A percentile compares a stretch with the other conserved stretches of the same genome.
These are phyloP conservation scores for Ceratobasidium sp. DNA, from an alignment of 1,284 basidiomycete species.

Conservation along the genomic window DNA sequence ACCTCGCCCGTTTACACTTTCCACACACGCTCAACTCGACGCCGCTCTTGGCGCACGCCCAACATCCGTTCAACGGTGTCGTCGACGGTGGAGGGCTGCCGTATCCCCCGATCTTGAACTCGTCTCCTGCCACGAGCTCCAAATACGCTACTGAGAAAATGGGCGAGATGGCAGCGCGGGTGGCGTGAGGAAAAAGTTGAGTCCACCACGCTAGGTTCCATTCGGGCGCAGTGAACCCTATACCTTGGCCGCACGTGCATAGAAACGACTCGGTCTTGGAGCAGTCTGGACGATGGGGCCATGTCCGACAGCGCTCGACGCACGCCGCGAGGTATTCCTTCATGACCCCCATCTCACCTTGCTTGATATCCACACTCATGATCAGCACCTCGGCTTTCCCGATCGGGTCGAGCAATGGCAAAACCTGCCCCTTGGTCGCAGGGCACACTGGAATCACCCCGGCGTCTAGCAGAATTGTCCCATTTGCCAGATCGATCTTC, in stretches of 20 bases:
- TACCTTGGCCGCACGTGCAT: conserved; percentile 59
- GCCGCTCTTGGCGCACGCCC: conserved; percentile 44
- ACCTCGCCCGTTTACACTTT: conserved; percentile 51
- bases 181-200: conserved; percentile 52
- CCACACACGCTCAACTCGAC: conserved; percentile 50
- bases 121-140: conserved; percentile 49
- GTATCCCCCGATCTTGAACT: conserved; percentile 18
- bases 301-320: conserved; percentile 60
- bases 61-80: conserved; percentile 37
- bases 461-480: conserved; percentile 56
- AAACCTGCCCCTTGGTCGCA: conserved; percentile 40
- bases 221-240: conserved; percentile 47
- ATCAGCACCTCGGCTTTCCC: conserved; percentile 39
- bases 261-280: conserved; percentile 51
- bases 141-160: conserved; percentile 58
- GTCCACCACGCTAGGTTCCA: conserved; percentile 49
- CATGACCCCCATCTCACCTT: conserved; percentile 54
- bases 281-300: conserved; percentile 57
- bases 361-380: conserved; percentile 40
- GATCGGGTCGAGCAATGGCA: conserved; percentile 37
- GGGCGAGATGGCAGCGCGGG: conserved; percentile 57
- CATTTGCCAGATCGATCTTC: conserved; percentile 54
- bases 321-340: conserved; percentile 56
- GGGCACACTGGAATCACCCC: conserved; percentile 52
- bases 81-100: not conserved